Conservation (phyloP, 1,139 yeast genomes). For the Sporopachydermia cereana region DNA sequence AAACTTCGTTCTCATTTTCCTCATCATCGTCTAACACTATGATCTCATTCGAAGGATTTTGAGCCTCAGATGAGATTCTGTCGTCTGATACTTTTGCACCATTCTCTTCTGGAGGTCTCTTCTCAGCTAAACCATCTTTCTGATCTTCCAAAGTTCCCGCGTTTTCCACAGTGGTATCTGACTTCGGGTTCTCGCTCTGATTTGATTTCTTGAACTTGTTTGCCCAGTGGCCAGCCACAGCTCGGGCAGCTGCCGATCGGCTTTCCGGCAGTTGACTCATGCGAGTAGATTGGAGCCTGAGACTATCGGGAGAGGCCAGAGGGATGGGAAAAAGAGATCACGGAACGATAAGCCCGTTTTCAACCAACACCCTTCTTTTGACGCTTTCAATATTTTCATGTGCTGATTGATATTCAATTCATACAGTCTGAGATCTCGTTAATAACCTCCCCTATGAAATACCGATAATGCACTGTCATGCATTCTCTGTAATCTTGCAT, state of each 20-base stretch:
- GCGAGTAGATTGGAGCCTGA: too few species aligned
- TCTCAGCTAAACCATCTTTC: neutral
- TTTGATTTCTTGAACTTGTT: neutral
- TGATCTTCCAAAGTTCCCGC: neutral
- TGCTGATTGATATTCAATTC: too few species aligned
- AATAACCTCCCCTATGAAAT: too few species aligned
- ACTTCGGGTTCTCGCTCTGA: neutral
- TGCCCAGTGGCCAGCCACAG: conserved; percentile 1
- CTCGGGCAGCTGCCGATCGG: neutral
- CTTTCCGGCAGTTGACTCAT: too few species aligned
- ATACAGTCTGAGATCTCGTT: too few species aligned
- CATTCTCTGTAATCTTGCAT: too few species aligned
- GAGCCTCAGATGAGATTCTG: neutral
- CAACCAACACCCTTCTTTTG: too few species aligned
- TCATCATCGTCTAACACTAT: neutral
- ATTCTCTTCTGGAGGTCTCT: neutral
- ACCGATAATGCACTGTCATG: too few species aligned
- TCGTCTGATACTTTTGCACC: neutral
- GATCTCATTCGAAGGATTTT: neutral
- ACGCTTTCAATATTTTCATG: too few species aligned
- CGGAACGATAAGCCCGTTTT: too few species aligned
- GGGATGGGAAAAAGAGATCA: too few species aligned
- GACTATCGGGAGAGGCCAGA: too few species aligned
- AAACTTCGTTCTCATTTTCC: neutral
- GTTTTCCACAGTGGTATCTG: neutral